Evolutionary conservation across 169 alveolate species (phyloP).

Genomic region (Gregarina niphandrodes): DNA sequence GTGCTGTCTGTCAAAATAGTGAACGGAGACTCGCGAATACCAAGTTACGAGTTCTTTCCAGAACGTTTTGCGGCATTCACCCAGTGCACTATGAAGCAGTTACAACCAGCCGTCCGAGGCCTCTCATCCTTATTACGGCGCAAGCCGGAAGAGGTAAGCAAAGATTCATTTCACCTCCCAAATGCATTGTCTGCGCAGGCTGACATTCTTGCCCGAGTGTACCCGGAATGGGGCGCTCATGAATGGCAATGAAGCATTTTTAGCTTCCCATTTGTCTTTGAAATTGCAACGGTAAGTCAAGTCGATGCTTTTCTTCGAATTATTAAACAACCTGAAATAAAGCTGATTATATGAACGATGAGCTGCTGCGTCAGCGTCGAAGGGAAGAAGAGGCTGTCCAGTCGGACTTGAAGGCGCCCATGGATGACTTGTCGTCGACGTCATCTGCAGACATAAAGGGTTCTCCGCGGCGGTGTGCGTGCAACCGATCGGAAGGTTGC

Average conservation of each 20-base stretch:
- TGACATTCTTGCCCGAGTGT: neutral
- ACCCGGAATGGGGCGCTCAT: neutral
- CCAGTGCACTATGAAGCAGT: neutral
- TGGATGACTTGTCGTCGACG: too few species aligned
- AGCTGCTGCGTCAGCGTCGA: too few species aligned
- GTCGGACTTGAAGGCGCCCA: too few species aligned
- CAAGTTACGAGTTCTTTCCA: neutral
- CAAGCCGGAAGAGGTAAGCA: constrained; percentile 1
- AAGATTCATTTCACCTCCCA: neutral
- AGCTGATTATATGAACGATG: too few species aligned
- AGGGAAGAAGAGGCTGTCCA: too few species aligned
- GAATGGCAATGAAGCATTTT: neutral
- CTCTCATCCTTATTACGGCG: neutral
- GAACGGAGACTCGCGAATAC: neutral
- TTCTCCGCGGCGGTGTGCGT: too few species aligned
- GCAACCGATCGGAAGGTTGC: too few species aligned
- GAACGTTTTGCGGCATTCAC: neutral
- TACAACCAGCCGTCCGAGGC: neutral
- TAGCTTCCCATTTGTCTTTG: too few species aligned
- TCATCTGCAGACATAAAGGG: too few species aligned
- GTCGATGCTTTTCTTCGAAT: too few species aligned
- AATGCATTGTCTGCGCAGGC: neutral
- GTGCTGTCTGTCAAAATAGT: neutral
- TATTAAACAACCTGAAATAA: too few species aligned
- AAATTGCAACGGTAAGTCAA: too few species aligned